Conservation (phyloP, 352 stramenopile genomes). For the Globisporangium spinosum region DNA sequence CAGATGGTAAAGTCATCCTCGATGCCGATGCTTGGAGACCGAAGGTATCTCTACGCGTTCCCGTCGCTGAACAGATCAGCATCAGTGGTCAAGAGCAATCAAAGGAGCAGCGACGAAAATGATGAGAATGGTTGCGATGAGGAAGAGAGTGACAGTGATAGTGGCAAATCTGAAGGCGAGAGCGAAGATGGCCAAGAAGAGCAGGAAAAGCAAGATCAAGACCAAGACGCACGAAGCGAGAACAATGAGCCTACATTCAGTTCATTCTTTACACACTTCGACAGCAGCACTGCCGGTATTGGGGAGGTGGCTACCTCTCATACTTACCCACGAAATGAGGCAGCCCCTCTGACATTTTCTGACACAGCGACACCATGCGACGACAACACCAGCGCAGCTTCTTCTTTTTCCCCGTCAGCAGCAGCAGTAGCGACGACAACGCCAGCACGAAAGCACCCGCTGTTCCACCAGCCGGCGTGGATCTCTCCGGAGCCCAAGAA, state of each 20-base stretch:
- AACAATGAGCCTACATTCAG: constrained; percentile 21
- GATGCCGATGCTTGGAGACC: not conserved
- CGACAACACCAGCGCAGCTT: not conserved
- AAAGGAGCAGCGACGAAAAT: not conserved
- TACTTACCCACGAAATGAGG: constrained; percentile 16
- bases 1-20: constrained; percentile 6
- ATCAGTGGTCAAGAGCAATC: not conserved
- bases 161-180: constrained; percentile 4
- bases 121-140: constrained; percentile 9
- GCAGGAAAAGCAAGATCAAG: not conserved
- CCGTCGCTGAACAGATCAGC: not conserved
- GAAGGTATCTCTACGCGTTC: constrained; percentile 11
- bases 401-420: not conserved
- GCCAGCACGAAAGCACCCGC: constrained; percentile 17
- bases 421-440: not conserved
- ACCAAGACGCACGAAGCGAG: constrained; percentile 1
- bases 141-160: constrained; percentile 11
- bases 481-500: constrained; percentile 52
- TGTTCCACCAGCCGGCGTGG: constrained; percentile 53
- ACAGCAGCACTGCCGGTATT: not conserved
- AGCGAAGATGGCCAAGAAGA: constrained; percentile 1
- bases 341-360: constrained; percentile 10
- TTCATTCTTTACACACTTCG: constrained; percentile 10
- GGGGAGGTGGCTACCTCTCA: constrained; percentile 4
- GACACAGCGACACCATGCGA: constrained; percentile 7